Base-by-base conservation (phyloP, 2,329 filamentous ascomycete genomes). In the Catunica adiposa region DNA sequence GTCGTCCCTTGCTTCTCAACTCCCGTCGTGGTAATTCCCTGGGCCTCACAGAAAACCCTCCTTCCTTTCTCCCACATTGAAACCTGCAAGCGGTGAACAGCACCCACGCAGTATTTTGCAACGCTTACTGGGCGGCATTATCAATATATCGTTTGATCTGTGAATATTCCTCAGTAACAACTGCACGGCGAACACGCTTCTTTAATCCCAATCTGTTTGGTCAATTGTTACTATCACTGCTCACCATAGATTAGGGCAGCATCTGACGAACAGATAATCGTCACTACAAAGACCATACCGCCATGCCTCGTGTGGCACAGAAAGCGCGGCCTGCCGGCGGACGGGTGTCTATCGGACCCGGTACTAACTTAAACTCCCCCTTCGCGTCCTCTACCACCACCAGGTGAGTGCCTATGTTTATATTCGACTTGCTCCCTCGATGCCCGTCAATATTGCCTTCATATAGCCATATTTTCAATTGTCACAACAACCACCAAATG, bases 261-360 rank as follows among this genome's bases (percentile, higher is more conserved):
- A 29, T 11, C n/a, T 31, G n/a, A 34, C 48, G 20, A 52, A 22
- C 1, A 11, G 31, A 20, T 31, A 11, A 38, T n/a, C 29, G 8
- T 52, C 50, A 52, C 11, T 17, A 51, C 26, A 46, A 48, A 48
- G 20, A 48, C 15, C 5, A 48, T 7, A 25, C 26, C 44, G 26
- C 63, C 57, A 80, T 80, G 77, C 73, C 77, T 70, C 76, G 77
- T 63, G 76, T 79, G 61, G 73, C 76, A 57, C 75, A 79, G 63
- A 70, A 67, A 34, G 72, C 75, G 61, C 76, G 77, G 61, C 66
- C 72, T 54, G 73, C 70, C 62, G 70, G 66, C 62, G 68, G 64
- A 63, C 72, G 72, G 65, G 68, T 70, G 42, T 69, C 71, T 17
- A 74, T 75, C 34, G 72, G 70, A 56, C 50, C 50, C 31, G 50